Evolutionary conservation across 345 rosid species (phyloP), one percentile per base, ranked within the genome.

Genomic region (Durio zibethinus): DNA sequence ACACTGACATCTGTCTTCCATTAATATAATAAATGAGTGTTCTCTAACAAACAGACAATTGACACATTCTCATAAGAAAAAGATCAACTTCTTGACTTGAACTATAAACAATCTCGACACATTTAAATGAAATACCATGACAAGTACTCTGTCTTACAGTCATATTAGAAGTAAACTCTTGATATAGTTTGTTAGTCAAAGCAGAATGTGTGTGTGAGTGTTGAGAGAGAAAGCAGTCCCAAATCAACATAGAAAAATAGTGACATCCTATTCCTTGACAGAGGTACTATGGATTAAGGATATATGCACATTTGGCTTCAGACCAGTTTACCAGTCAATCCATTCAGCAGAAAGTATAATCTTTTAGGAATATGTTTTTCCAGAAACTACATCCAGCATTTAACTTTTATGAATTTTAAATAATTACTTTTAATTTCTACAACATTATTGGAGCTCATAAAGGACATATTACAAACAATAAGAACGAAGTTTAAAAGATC

Each of bases 401-500:
- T 53, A 18, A 36, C 8, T 35, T 64, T 36, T 35, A 16, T 7
- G 25, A 47, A 27, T 33, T 33, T 72, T 33, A 43, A 52, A 35
- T 52, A 31, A 52, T 33, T 71, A 20, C 61, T 52, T 70, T 52
- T 52, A 33, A 52, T 52, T 72, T 52, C 62, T 72, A 72, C 47
- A 52, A 20, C 11, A 36, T 67, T 72, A 65, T 63, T 75, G 64
- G 43, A 43, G 48, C 63, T n/a, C 70, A 82, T 50, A 52, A 62
- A 71, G 25, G 45, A 47, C 75, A 78, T 75, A 73, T 62, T 65
- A 65, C 48, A 61, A 70, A 42, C 67, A 48, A 47, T 18, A 18
- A 65, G 62, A 33, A 52, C 20, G 53, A 72, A 72, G 33, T 52
- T 52, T 15, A 72, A 53, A 72, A 52, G 43, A 52, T 53, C 47